A percentile compares a stretch with the other conserved stretches of the same genome.
phyloP scores from a whole-genome alignment of 495 filamentous ascomycete genomes.

The Penicillium atrosanguineum region DNA sequence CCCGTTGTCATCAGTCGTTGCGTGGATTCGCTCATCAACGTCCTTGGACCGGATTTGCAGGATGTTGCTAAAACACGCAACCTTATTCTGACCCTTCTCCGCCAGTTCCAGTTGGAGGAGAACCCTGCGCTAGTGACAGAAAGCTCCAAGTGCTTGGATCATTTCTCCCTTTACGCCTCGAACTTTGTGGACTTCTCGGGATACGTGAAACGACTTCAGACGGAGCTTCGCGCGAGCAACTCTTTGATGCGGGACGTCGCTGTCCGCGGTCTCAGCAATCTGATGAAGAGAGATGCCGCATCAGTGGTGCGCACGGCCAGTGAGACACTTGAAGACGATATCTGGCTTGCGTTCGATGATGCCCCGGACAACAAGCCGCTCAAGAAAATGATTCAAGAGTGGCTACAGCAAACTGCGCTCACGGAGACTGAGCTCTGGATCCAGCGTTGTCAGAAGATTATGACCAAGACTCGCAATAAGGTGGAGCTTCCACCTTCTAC shows the following conservation, averaged over 20 bases:
- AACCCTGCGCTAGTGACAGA: conserved; percentile 70
- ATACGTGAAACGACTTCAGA: conserved; percentile 81
- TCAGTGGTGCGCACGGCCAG: conserved; percentile 72
- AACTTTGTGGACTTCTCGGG: conserved; percentile 75
- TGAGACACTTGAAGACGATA: conserved; percentile 77
- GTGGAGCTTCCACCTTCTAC: conserved; percentile 45
- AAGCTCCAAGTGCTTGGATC: conserved; percentile 81
- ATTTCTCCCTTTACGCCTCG: conserved; percentile 88
- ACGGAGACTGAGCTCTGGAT: conserved; percentile 79
- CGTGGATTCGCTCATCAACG: conserved; percentile 93
- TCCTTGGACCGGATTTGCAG: conserved; percentile 91
- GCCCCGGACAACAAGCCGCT: conserved; percentile 72
- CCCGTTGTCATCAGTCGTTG: conserved; percentile 79
- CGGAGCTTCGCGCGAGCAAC: conserved; percentile 65
- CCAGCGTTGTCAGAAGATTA: conserved; percentile 77
- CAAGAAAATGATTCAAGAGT: conserved; percentile 79
- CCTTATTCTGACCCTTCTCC: conserved; percentile 81
- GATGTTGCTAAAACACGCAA: conserved; percentile 90
- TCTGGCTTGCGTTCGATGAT: conserved; percentile 85
- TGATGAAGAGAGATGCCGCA: conserved; percentile 89
- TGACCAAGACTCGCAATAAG: conserved; percentile 79
- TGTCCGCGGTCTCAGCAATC: conserved; percentile 83
- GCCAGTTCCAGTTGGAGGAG: conserved; percentile 78
- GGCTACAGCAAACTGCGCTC: conserved; percentile 84
- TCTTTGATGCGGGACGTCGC: conserved; percentile 72